phyloP scores from a whole-genome alignment of 2,329 filamentous ascomycete species.

The Aspergillus novoparasiticus region DNA sequence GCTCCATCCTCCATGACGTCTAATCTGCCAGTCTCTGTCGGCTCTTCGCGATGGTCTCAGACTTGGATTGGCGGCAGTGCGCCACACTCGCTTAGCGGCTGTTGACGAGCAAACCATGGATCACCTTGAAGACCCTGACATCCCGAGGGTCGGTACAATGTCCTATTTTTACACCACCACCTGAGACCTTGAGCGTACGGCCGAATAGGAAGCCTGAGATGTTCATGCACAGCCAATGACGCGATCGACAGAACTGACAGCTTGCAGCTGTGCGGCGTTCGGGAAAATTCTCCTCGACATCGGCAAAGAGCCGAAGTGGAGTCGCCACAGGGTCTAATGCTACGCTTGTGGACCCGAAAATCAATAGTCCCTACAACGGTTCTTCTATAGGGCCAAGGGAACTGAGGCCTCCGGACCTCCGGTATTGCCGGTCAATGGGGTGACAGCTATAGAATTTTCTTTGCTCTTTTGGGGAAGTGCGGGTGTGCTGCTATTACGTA shows the following conservation, averaged over 20 bases:
- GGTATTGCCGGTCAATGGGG: neutral
- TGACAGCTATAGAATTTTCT: neutral
- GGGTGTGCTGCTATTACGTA: neutral
- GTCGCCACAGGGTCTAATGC: neutral
- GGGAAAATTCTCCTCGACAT: neutral
- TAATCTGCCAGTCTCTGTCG: neutral
- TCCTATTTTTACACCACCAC: neutral
- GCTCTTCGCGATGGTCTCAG: neutral
- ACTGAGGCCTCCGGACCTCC: neutral
- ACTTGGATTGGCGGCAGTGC: neutral
- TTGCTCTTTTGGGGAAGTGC: neutral
- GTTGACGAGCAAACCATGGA: neutral
- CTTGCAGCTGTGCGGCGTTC: neutral
- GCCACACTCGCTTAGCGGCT: constrained; percentile 3
- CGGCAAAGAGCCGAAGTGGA: constrained; percentile 3
- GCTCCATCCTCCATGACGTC: neutral
- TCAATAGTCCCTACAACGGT: neutral
- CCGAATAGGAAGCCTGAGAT: neutral
- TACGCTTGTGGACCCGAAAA: neutral
- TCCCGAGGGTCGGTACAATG: neutral
- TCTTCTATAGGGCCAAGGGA: neutral
- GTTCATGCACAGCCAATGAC: neutral
- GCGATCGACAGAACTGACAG: neutral
- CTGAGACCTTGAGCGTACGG: neutral
- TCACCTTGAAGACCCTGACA: neutral